Evolutionary conservation across 192 early-diverging fungal species (phyloP), one percentile per base, ranked within the genome.

Genomic region (Coemansia aciculifera): DNA sequence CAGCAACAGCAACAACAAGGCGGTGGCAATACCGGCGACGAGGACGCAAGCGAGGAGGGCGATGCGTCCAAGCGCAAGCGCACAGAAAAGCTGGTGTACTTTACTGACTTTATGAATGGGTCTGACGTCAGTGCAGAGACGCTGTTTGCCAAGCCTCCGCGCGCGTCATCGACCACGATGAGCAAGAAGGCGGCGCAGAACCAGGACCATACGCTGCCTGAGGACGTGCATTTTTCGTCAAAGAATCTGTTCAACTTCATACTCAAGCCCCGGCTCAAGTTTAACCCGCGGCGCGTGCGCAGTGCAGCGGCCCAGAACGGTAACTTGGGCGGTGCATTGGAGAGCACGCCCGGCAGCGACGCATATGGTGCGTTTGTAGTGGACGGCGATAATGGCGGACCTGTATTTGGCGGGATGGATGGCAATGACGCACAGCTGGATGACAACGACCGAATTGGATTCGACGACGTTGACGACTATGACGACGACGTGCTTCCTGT

Each of bases 221-320:
- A 94, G 48, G 96, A 98, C 77, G 85, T 92, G 62, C 86, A 88
- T 62, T 90, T 89, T 78, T 86, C 85, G 56, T 87, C 87, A 24
- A 81, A 85, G 63, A 87, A 89, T 60, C 80, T 91, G 66, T 81
- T 88, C 59, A 83, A 81, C 46, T 79, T 91, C 38, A 63, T 85
- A 60, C 69, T 87, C 69, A 84, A 87, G 70, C 81, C 81, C 29
- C 67, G 66, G 59, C 79, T 81, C 65, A 83, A 72, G 69, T 84
- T 84, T 49, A 84, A 79, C 40, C 73, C 81, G 23, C 72, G 81
- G 43, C 73, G 74, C 37, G 44, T 51, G 27, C 66, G 67, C 21
- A 21, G 51, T 19, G 44, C 39, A 12, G 59, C 34, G 11, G 59
- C 68, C 4, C 60, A 40, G 48, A 44, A 39, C 17, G 42, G 51